Percentiles rank a stretch among this genome's conserved stretches.
phyloP scores from a whole-genome alignment of 805 yeast genomes.

The Dipodascus albidus region DNA sequence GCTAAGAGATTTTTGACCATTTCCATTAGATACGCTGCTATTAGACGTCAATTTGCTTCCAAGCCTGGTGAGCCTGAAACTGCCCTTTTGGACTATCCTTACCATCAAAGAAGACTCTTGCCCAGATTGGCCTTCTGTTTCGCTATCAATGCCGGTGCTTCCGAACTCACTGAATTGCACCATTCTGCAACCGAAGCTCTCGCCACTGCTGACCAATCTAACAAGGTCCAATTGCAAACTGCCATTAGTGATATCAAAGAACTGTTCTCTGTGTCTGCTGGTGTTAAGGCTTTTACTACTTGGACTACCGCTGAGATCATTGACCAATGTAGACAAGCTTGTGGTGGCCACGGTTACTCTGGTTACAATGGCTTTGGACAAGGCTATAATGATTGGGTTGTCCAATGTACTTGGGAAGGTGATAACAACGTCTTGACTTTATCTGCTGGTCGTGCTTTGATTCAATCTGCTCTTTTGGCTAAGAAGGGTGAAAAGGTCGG shows the following conservation, averaged over 20 bases:
- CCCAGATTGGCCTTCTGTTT: constrained; percentile 78
- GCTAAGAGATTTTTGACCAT: constrained; percentile 72
- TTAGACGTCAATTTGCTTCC: constrained; percentile 71
- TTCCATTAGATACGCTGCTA: constrained; percentile 81
- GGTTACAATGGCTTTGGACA: constrained; percentile 87
- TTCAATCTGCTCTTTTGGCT: constrained; percentile 35
- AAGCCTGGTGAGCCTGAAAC: constrained; percentile 41
- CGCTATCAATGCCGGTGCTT: constrained; percentile 62
- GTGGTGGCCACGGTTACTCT: constrained; percentile 96
- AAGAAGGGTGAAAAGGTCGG: constrained; percentile 35
- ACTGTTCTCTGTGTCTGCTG: constrained; percentile 74
- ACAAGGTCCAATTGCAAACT: constrained; percentile 35
- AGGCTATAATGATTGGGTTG: constrained; percentile 89
- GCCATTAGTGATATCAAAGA: constrained; percentile 55
- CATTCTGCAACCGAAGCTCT: constrained; percentile 31
- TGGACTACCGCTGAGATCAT: constrained; percentile 75
- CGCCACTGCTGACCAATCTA: constrained; percentile 30
- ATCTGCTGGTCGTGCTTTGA: constrained; percentile 70
- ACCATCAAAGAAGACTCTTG: constrained; percentile 78
- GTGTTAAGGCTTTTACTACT: constrained; percentile 79
- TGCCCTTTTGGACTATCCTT: constrained; percentile 74
- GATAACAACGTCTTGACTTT: constrained; percentile 81
- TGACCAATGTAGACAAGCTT: constrained; percentile 84
- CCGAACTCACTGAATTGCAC: constrained; percentile 45
- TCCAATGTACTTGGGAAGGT: constrained; percentile 98